A percentile compares a stretch with the other conserved stretches of the same genome.
Conservation (phyloP, 495 filamentous ascomycete species). For the Talaromyces liani region DNA sequence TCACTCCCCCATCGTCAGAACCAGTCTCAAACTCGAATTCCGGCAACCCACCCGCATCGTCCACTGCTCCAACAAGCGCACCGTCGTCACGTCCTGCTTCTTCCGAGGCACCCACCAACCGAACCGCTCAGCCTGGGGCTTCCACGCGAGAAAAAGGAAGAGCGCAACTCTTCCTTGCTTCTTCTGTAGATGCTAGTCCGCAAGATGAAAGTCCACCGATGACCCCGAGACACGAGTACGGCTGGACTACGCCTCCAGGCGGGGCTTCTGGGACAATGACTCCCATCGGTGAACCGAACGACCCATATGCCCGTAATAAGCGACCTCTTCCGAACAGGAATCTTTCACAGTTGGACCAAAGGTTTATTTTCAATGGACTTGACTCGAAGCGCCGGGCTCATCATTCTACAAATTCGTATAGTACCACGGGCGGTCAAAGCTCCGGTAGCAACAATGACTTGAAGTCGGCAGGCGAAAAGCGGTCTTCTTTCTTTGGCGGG, state of each 20-base stretch:
- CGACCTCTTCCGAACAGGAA: conserved; percentile 66
- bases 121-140: conserved; percentile 33
- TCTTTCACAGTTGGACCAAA: conserved; percentile 63
- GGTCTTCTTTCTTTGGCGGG: conserved; percentile 36
- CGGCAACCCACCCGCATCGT: conserved; percentile 22
- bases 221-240: conserved; percentile 50
- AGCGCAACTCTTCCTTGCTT: conserved; percentile 67
- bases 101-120: conserved; percentile 31
- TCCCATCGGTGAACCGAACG: conserved; percentile 72
- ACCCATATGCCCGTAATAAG: conserved; percentile 81
- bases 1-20: conserved; percentile 59
- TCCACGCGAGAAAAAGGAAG: conserved; percentile 45
- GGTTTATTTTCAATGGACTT: conserved; percentile 71
- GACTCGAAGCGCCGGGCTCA: conserved; percentile 41
- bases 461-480: conserved; percentile 35
- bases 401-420: conserved; percentile 18
- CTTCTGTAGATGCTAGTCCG: conserved; percentile 42
- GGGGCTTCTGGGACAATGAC: conserved; percentile 61
- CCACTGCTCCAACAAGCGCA: conserved; percentile 24
- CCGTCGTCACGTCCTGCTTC: conserved; percentile 40
- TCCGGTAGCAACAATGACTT: conserved; percentile 42
- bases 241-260: conserved; percentile 50
- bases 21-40: conserved; percentile 20
- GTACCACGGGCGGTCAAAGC: conserved; percentile 28
- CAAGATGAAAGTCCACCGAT: conserved; percentile 45